A percentile compares a stretch with the other conserved stretches of the same genome.
phyloP scores from a whole-genome alignment of 768 basidiomycete species.

The Boletus vermiculosoides region DNA sequence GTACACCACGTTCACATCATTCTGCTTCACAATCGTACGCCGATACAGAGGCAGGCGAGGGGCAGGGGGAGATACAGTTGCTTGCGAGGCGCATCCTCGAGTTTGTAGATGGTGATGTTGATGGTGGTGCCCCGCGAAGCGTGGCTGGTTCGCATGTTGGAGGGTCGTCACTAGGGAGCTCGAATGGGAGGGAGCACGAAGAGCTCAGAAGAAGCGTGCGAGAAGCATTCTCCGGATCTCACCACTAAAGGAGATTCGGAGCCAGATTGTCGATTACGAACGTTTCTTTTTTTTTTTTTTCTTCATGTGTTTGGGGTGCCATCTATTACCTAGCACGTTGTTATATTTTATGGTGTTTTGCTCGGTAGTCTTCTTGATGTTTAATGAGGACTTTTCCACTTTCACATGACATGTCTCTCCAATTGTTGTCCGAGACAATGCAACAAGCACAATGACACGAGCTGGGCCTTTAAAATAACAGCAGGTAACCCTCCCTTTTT shows the following conservation, averaged over 20 bases:
- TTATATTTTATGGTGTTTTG: slow-evolving; percentile 13
- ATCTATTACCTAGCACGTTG: slow-evolving; percentile 1
- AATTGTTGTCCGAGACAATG: slow-evolving; percentile 2
- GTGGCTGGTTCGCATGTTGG: slow-evolving; percentile 64
- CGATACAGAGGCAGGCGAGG: slow-evolving; percentile 82
- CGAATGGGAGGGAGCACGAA: slow-evolving; percentile 63
- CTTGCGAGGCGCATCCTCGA: slow-evolving; percentile 85
- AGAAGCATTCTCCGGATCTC: slow-evolving; percentile 73
- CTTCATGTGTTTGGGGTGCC: background rate
- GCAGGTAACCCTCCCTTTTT: too few species aligned
- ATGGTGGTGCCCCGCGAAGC: slow-evolving; percentile 58
- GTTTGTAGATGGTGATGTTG: slow-evolving; percentile 74
- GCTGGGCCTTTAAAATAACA: background rate
- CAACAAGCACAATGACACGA: background rate
- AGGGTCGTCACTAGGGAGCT: slow-evolving; percentile 65
- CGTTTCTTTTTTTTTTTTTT: background rate
- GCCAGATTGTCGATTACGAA: background rate
- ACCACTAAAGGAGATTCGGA: slow-evolving; percentile 29
- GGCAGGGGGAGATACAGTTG: slow-evolving; percentile 87
- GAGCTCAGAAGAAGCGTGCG: slow-evolving; percentile 79
- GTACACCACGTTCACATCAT: slow-evolving; percentile 69
- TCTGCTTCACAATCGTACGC: slow-evolving; percentile 71
- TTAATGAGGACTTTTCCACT: background rate
- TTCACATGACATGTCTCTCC: background rate
- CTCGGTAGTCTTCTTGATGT: slow-evolving; percentile 4